A percentile compares a stretch with the other conserved stretches of the same genome.
phyloP scores from a whole-genome alignment of 805 yeast genomes.

The Wickerhamiella sorbophila region DNA sequence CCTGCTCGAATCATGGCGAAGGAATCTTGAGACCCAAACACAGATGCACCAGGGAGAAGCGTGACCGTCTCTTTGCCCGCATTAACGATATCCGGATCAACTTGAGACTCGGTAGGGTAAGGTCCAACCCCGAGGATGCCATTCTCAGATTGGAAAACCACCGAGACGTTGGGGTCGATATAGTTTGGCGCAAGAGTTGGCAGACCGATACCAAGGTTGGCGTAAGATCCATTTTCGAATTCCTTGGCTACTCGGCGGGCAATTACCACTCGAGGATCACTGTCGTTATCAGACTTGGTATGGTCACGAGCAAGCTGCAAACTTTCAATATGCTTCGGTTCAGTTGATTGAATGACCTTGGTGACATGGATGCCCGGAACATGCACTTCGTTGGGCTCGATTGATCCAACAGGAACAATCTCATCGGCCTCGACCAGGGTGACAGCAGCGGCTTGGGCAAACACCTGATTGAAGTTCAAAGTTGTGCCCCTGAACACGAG shows the following conservation, averaged over 20 bases:
- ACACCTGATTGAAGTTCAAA: slow-evolving; percentile 32
- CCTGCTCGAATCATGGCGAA: slow-evolving; percentile 38
- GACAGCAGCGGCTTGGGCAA: slow-evolving; percentile 33
- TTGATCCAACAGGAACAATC: slow-evolving; percentile 34
- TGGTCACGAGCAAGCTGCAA: slow-evolving; percentile 8
- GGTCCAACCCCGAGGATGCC: slow-evolving; percentile 39
- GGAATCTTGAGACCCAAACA: slow-evolving; percentile 38
- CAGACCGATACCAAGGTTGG: slow-evolving; percentile 38
- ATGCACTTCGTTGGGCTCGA: slow-evolving; percentile 33
- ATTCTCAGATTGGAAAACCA: slow-evolving; percentile 35
- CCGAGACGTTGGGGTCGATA: slow-evolving; percentile 26
- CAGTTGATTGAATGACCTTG: slow-evolving; percentile 29
- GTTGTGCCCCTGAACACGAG: slow-evolving; percentile 36
- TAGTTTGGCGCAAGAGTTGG: slow-evolving; percentile 35
- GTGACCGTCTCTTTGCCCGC: slow-evolving; percentile 42
- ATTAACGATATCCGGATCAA: slow-evolving; percentile 35
- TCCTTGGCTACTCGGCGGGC: slow-evolving; percentile 35
- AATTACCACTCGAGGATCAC: slow-evolving; percentile 25
- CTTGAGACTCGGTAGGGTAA: slow-evolving; percentile 31
- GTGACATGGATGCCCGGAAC: slow-evolving; percentile 34
- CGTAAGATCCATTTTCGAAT: slow-evolving; percentile 31
- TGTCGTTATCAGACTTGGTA: not conserved
- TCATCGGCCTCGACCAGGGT: slow-evolving; percentile 40
- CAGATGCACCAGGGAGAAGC: slow-evolving; percentile 32
- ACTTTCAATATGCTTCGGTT: slow-evolving; percentile 32